phyloP scores from a whole-genome alignment of 2,329 filamentous ascomycete genomes.

The Camptophora hylomeconis region DNA sequence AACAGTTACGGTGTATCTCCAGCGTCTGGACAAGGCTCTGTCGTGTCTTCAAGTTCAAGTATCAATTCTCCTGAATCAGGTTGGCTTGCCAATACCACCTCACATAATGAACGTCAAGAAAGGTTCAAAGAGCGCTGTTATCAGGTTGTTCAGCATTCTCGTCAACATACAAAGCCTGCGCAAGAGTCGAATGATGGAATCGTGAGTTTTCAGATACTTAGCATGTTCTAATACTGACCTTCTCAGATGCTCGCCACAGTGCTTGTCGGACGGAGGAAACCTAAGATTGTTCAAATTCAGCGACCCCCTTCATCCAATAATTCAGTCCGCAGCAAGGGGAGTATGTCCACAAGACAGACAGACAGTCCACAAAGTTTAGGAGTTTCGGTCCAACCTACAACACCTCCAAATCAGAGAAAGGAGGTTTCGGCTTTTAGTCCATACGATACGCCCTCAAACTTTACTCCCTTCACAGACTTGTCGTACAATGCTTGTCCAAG shows the following conservation, averaged over 20 bases:
- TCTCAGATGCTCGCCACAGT: constrained; percentile 13
- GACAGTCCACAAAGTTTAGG: no score
- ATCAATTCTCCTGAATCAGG: constrained; percentile 11
- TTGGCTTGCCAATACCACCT: constrained; percentile 12
- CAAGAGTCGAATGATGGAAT: constrained; percentile 7
- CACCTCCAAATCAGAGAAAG: constrained; percentile 5
- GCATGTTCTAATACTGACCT: constrained; percentile 1
- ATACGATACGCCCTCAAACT: constrained; percentile 11
- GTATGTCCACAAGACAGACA: background rate
- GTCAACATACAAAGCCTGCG: background rate
- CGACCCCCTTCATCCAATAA: constrained; percentile 9
- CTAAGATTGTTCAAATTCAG: constrained; percentile 16
- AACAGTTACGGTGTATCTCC: background rate
- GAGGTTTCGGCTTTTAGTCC: constrained; percentile 16
- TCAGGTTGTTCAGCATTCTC: constrained; percentile 12
- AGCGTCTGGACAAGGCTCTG: background rate
- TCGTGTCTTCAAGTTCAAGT: no score
- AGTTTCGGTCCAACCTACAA: constrained; percentile 4
- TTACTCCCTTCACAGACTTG: constrained; percentile 3
- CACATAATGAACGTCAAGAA: constrained; percentile 7
- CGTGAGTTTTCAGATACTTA: constrained; percentile 4
- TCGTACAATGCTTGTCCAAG: constrained; percentile 3
- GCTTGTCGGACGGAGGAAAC: constrained; percentile 13
- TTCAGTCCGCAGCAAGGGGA: constrained; percentile 1
- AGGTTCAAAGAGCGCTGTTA: constrained; percentile 11